Percentiles rank a stretch among this genome's conserved stretches.
Conservation (phyloP, 176 grass and related monocot species). For the Pontederia paniculata region DNA sequence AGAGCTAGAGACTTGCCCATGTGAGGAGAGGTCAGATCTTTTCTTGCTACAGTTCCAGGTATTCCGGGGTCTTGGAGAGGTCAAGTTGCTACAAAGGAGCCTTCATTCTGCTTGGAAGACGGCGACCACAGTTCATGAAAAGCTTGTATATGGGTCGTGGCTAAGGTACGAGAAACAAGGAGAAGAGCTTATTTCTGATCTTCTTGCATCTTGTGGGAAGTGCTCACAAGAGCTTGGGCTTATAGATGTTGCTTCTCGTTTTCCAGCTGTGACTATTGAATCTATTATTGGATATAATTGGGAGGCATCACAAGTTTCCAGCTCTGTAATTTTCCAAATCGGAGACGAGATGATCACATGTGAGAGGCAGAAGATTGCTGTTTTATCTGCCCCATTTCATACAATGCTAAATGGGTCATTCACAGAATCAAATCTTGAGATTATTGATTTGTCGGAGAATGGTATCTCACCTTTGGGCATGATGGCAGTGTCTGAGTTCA, state of each 20-base stretch:
- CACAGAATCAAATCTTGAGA: slow-evolving; percentile 68
- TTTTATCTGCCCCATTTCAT: slow-evolving; percentile 62
- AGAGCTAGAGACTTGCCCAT: slow-evolving; percentile 54
- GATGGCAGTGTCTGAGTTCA: slow-evolving; percentile 52
- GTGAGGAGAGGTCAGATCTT: slow-evolving; percentile 38
- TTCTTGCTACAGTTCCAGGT: slow-evolving; percentile 84
- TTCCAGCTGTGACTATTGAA: slow-evolving; percentile 32
- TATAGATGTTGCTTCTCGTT: slow-evolving; percentile 54
- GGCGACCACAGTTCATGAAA: slow-evolving; percentile 50
- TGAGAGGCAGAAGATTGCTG: slow-evolving; percentile 65
- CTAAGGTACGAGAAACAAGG: slow-evolving; percentile 62
- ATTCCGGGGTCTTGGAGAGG: slow-evolving; percentile 70
- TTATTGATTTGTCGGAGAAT: slow-evolving; percentile 85
- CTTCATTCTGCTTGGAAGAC: slow-evolving; percentile 70
- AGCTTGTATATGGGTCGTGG: slow-evolving; percentile 70
- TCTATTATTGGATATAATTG: slow-evolving; percentile 14
- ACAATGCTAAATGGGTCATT: slow-evolving; percentile 97
- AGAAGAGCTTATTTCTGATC: slow-evolving; percentile 61
- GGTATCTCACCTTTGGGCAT: slow-evolving; percentile 63
- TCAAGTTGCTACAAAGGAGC: slow-evolving; percentile 69
- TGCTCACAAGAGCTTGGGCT: slow-evolving; percentile 53
- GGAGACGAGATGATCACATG: slow-evolving; percentile 54
- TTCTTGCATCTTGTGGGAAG: slow-evolving; percentile 61
- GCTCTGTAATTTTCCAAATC: slow-evolving; percentile 56
- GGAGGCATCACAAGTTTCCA: slow-evolving; percentile 16